A percentile compares a stretch with the other conserved stretches of the same genome.
phyloP scores from a whole-genome alignment of 495 filamentous ascomycete species.

The Podospora tetraspora region DNA sequence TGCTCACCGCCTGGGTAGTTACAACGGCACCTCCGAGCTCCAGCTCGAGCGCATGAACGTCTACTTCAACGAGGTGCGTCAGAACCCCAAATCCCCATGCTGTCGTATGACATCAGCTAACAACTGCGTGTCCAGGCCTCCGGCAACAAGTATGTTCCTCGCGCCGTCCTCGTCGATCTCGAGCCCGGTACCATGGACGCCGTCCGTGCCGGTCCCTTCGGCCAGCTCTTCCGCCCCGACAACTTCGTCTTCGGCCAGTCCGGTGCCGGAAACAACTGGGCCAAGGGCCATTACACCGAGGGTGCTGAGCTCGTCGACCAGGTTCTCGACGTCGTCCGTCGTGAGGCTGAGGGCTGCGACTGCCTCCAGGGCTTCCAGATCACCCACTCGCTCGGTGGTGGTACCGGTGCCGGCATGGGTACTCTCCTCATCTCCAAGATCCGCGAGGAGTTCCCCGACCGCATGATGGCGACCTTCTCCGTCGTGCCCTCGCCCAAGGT shows the following conservation, averaged over 20 bases:
- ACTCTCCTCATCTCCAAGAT: constrained; percentile 99
- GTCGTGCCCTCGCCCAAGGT: constrained; percentile 99
- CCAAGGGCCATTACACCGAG: constrained; percentile 99
- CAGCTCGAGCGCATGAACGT: constrained; percentile 99
- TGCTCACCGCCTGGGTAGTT: constrained; percentile 53
- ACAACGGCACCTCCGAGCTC: constrained; percentile 96
- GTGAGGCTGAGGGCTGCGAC: constrained; percentile 98
- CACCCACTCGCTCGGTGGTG: constrained; percentile 99
- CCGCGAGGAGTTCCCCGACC: constrained; percentile 99
- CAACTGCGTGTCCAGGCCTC: constrained; percentile 56
- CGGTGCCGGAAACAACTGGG: constrained; percentile 99
- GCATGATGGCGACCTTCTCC: constrained; percentile 99
- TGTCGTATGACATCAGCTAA: background rate
- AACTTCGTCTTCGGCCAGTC: constrained; percentile 99
- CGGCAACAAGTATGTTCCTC: constrained; percentile 97
- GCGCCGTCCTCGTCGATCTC: constrained; percentile 98
- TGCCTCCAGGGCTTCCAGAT: constrained; percentile 99
- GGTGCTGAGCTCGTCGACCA: constrained; percentile 98
- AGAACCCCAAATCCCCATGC: background rate
- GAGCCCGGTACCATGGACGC: constrained; percentile 99
- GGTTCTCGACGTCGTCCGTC: constrained; percentile 96
- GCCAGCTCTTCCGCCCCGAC: constrained; percentile 98
- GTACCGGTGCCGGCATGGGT: constrained; percentile 99
- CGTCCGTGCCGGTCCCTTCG: constrained; percentile 97
- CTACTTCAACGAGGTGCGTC: constrained; percentile 97